Conservation (phyloP, 139 green algal genomes). For the Chlorella sp. region DNA sequence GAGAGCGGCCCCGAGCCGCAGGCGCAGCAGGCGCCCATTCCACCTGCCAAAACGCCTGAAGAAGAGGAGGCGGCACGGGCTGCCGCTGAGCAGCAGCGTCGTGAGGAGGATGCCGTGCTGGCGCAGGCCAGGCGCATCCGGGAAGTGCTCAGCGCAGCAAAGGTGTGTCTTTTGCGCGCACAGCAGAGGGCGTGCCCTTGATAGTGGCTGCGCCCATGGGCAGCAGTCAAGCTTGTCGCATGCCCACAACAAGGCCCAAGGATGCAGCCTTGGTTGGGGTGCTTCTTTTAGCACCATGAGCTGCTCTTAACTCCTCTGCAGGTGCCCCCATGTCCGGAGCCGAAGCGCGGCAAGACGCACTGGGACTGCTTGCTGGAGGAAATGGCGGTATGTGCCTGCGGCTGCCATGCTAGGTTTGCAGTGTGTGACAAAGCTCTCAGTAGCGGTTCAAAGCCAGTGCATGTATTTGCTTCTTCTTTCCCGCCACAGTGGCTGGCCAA, state of each 20-base stretch:
- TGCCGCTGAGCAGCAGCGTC: not conserved
- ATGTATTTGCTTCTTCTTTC: no score
- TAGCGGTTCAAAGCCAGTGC: no score
- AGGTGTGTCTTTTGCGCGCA: not conserved
- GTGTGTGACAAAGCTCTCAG: no score
- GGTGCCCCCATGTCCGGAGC: conserved; percentile 47
- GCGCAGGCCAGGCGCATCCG: not conserved
- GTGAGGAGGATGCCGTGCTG: conserved; percentile 20
- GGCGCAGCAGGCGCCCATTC: no score
- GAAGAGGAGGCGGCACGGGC: not conserved
- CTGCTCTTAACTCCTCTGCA: not conserved
- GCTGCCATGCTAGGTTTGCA: no score
- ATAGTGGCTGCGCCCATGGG: no score
- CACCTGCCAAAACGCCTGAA: not conserved
- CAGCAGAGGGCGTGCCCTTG: no score
- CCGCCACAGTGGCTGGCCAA: conserved; percentile 91
- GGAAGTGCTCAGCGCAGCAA: not conserved
- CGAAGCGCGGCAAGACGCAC: conserved; percentile 79
- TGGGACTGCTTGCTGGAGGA: conserved; percentile 97
- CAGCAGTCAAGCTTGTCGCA: no score
- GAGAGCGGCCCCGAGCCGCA: not conserved
- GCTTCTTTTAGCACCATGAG: no score
- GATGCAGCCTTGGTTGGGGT: no score
- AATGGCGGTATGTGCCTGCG: conserved; percentile 62
- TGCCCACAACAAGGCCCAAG: no score